These are phyloP conservation scores for Amanita rimosa DNA, from an alignment of 768 basidiomycete species.

Conservation along the genomic window DNA sequence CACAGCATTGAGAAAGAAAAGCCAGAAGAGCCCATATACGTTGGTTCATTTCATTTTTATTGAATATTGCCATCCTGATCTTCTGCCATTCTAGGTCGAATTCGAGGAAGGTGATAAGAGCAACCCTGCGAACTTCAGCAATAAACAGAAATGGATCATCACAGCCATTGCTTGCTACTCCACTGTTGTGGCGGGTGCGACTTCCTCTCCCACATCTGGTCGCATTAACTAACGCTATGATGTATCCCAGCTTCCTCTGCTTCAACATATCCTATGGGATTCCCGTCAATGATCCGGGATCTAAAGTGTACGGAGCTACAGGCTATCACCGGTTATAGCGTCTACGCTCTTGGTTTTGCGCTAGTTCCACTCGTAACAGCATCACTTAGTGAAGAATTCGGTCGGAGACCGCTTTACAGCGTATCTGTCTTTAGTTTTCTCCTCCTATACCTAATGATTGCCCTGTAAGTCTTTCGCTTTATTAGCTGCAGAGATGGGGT, in stretches of 20 bases:
- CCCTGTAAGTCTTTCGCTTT: slow-evolving; percentile 20
- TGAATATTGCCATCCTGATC: neutral
- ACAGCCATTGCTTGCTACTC: slow-evolving; percentile 34
- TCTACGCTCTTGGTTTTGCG: slow-evolving; percentile 52
- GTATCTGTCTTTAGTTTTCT: slow-evolving; percentile 37
- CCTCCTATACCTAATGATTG: slow-evolving; percentile 38
- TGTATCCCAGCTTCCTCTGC: slow-evolving; percentile 34
- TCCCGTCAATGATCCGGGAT: slow-evolving; percentile 42
- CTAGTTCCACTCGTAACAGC: slow-evolving; percentile 55
- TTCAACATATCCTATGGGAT: slow-evolving; percentile 44
- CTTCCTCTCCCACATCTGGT: neutral
- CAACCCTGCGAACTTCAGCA: slow-evolving; percentile 28
- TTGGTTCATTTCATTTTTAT: neutral
- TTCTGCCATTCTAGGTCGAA: neutral
- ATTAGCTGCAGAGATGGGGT: neutral
- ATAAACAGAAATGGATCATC: slow-evolving; percentile 14
- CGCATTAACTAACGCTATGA: neutral
- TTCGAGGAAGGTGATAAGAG: slow-evolving; percentile 18
- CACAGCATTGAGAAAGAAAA: neutral
- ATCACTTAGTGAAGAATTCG: slow-evolving; percentile 65
- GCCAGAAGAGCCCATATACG: neutral
- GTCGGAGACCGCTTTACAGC: slow-evolving; percentile 49
- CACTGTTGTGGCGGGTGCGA: slow-evolving; percentile 36
- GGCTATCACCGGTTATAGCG: slow-evolving; percentile 36
- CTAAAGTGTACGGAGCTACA: slow-evolving; percentile 32